Conservation (phyloP, 2,329 filamentous ascomycete genomes). For the Penicillium sp. region DNA sequence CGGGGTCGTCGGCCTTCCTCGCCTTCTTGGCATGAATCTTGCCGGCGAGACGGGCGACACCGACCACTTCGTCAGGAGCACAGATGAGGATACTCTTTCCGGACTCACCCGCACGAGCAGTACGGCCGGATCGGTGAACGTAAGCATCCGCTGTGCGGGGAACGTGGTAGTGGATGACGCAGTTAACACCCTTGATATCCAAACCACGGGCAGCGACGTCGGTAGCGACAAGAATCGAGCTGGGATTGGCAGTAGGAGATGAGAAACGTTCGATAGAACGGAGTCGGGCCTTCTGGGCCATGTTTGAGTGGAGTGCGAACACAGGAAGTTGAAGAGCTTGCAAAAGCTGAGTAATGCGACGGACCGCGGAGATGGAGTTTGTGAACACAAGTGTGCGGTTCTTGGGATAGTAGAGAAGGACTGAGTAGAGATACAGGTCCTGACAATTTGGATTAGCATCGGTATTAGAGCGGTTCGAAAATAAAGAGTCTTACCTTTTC, state of each 20-base stretch:
- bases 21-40: constrained; percentile 74
- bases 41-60: constrained; percentile 76
- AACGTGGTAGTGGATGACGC: constrained; percentile 93
- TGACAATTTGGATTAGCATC: constrained; percentile 29
- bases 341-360: constrained; percentile 79
- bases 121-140: constrained; percentile 91
- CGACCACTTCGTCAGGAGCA: constrained; percentile 82
- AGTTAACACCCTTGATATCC: constrained; percentile 84
- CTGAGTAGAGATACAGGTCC: constrained; percentile 89
- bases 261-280: constrained; percentile 88
- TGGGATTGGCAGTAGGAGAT: constrained; percentile 52
- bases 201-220: constrained; percentile 94
- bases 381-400: constrained; percentile 86
- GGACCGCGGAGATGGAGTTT: constrained; percentile 91
- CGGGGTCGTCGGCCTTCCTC: constrained; percentile 43
- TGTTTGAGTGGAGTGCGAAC: constrained; percentile 81
- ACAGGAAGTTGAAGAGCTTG: constrained; percentile 76
- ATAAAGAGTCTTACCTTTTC: constrained; percentile 66
- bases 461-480: neutral
- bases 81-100: constrained; percentile 87
- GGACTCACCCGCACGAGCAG: constrained; percentile 73
- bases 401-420: constrained; percentile 77
- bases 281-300: constrained; percentile 94
- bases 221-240: constrained; percentile 79
- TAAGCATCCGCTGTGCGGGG: constrained; percentile 89